Percentiles rank a stretch among this genome's conserved stretches.
Conservation (phyloP, 768 basidiomycete genomes). For the Trametes meyenii region DNA sequence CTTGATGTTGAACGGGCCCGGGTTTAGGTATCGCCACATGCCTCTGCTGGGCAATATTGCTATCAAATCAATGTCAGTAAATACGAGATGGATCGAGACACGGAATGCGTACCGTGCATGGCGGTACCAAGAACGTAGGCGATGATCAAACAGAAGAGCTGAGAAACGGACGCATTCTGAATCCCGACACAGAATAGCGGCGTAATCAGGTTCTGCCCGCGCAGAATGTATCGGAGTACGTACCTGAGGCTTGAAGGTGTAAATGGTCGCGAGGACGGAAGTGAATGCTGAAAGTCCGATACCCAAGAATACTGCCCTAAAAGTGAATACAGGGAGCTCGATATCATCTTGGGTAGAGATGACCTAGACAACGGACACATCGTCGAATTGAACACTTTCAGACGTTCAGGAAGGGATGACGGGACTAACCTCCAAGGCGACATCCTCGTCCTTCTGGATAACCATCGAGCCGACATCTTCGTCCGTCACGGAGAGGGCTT, state of each 20-base stretch:
- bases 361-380: slow-evolving; percentile 36
- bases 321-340: slow-evolving; percentile 49
- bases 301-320: slow-evolving; percentile 52
- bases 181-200: neutral
- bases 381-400: too few species aligned
- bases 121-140: slow-evolving; percentile 55
- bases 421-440: slow-evolving; percentile 41
- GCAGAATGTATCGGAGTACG: neutral
- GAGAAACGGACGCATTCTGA: slow-evolving; percentile 55
- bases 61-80: slow-evolving; percentile 26
- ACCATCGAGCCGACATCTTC: slow-evolving; percentile 32
- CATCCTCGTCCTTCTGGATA: slow-evolving; percentile 47
- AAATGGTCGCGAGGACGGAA: slow-evolving; percentile 41
- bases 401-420: neutral
- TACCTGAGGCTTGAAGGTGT: slow-evolving; percentile 42
- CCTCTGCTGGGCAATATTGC: slow-evolving; percentile 48
- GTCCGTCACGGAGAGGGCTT: slow-evolving; percentile 17
- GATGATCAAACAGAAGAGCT: slow-evolving; percentile 58
- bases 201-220: neutral
- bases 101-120: slow-evolving; percentile 46
- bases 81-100: neutral
- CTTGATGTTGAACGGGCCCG: slow-evolving; percentile 64
- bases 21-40: slow-evolving; percentile 60
- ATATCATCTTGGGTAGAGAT: slow-evolving; percentile 55
- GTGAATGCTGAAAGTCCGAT: slow-evolving; percentile 52